Percentiles rank a stretch among this genome's conserved stretches.
Evolutionary conservation across 75 land plant genomes (phyloP).

Genomic region (Chamaecyparis obtusa): DNA sequence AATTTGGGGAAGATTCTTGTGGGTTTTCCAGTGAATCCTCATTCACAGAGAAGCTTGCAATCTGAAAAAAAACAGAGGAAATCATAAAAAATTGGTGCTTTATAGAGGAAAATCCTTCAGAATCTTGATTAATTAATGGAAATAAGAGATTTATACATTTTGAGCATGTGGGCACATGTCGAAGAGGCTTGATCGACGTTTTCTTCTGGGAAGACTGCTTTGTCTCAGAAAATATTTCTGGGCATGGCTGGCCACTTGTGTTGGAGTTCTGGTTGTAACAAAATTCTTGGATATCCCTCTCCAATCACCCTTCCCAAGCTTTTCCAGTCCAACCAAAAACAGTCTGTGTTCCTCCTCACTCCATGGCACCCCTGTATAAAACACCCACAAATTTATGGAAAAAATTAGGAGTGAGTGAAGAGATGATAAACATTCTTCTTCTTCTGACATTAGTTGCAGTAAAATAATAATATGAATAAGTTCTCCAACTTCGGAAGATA

Average conservation of each 20-base stretch:
- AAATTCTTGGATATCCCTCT: conserved; percentile 38
- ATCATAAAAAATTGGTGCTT: background rate
- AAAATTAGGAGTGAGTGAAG: too few relatives aligned
- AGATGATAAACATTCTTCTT: too few relatives aligned
- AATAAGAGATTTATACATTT: background rate
- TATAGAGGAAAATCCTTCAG: background rate
- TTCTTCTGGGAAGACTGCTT: conserved; percentile 28
- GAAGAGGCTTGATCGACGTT: conserved; percentile 35
- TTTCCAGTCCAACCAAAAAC: conserved; percentile 37
- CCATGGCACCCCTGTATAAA: conserved; percentile 40
- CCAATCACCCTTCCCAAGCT: conserved; percentile 54
- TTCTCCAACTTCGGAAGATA: too few relatives aligned
- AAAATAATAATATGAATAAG: too few relatives aligned
- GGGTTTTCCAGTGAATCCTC: background rate
- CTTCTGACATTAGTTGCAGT: too few relatives aligned
- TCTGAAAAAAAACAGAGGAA: background rate
- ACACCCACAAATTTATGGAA: background rate
- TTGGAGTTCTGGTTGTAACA: conserved; percentile 40
- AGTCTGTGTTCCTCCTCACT: conserved; percentile 42
- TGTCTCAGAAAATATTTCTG: conserved; percentile 48
- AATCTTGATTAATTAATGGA: background rate
- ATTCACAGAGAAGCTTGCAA: background rate
- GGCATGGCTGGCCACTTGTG: conserved; percentile 52
- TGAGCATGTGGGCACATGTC: conserved; percentile 21
- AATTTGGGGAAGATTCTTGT: background rate